These are phyloP conservation scores for Euryodendron excelsum DNA, from an alignment of 148 eudicot species.

Conservation along the genomic window DNA sequence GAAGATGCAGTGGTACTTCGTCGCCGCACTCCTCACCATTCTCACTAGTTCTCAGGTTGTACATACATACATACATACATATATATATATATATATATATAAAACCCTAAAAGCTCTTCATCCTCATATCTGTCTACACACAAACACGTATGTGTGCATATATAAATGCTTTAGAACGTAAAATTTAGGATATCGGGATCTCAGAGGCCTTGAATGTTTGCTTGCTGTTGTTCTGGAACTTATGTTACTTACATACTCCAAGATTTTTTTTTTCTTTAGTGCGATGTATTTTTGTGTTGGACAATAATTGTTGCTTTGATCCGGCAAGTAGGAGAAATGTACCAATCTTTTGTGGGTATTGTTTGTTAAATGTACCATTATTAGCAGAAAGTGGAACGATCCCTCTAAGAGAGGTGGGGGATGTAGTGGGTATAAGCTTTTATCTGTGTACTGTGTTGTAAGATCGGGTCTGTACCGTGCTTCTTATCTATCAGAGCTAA, in stretches of 20 bases:
- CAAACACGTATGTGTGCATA: background rate
- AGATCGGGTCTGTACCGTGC: background rate
- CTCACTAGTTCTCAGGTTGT: constrained; percentile 68
- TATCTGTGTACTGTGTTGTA: background rate
- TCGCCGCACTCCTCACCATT: constrained; percentile 59
- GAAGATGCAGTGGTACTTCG: constrained; percentile 61
- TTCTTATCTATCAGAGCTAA: background rate
- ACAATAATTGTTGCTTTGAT: background rate
- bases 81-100: background rate
- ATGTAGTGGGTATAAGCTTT: background rate
- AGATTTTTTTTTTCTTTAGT: background rate
- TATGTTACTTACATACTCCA: background rate
- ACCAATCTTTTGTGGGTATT: background rate
- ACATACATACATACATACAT: too few relatives aligned
- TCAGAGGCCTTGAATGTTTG: background rate
- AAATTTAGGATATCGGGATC: background rate
- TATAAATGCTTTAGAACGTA: background rate
- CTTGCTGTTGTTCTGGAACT: background rate
- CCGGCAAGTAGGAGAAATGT: background rate
- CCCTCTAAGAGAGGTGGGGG: background rate
- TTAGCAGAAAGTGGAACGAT: background rate
- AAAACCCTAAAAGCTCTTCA: background rate
- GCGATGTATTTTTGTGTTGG: background rate
- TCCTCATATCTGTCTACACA: background rate
- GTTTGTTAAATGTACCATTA: background rate